A percentile compares a stretch with the other conserved stretches of the same genome.
These are phyloP conservation scores for Candida khao-thaluensis DNA, from an alignment of 805 yeast species.

Conservation along the genomic window DNA sequence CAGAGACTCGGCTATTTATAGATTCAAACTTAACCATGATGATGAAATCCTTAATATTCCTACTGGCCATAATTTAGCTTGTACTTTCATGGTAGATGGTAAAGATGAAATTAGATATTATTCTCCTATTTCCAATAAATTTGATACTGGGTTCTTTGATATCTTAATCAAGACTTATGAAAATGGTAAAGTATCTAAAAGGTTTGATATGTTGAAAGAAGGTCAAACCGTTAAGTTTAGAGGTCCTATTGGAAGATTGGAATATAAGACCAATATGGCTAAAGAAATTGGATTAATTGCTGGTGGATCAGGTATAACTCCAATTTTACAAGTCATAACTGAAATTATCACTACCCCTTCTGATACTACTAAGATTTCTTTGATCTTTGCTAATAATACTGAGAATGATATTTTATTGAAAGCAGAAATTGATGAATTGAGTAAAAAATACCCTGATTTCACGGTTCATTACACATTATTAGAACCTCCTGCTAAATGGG, in stretches of 20 bases:
- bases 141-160: constrained; percentile 73
- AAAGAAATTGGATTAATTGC: constrained; percentile 68
- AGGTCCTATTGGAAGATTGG: constrained; percentile 78
- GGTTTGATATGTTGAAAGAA: constrained; percentile 60
- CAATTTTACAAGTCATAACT: constrained; percentile 78
- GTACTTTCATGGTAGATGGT: constrained; percentile 48
- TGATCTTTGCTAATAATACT: constrained; percentile 73
- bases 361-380: constrained; percentile 58
- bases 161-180: constrained; percentile 73
- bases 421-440: constrained; percentile 70
- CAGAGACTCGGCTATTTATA: constrained; percentile 68
- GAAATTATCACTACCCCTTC: constrained; percentile 67
- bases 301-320: constrained; percentile 90
- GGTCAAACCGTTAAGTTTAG: constrained; percentile 69
- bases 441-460: constrained; percentile 61
- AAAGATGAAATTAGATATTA: constrained; percentile 63
- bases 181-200: constrained; percentile 66
- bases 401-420: constrained; percentile 73
- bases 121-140: constrained; percentile 71
- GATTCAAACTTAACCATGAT: constrained; percentile 63
- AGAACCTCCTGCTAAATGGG: constrained; percentile 48
- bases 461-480: constrained; percentile 58
- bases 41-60: constrained; percentile 65
- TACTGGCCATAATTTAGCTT: constrained; percentile 74
- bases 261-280: constrained; percentile 57